Base-by-base conservation (phyloP, 176 grass and related monocot genomes). In the Puccinellia tenuiflora region DNA sequence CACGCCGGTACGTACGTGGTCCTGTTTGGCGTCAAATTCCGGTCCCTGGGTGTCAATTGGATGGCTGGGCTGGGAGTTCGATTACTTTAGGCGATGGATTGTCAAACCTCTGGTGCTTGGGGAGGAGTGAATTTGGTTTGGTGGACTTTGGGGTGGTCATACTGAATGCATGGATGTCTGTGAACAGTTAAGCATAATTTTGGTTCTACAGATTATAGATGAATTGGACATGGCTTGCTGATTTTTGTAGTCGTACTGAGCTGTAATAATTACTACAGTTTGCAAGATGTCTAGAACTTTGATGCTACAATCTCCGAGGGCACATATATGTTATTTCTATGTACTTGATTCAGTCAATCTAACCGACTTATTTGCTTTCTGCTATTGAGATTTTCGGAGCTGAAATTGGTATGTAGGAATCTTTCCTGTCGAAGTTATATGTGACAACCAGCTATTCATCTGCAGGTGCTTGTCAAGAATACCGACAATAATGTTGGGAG, bases 391-490 rank as follows among this genome's bases (percentile, higher is more conserved):
- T 18, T 50, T 51, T 78, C 7, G 33, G 11, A 20, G 29, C 33
- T 24, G 40, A 84, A 31, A 26, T 52, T 71, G 9, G 1, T 14
- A 50, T 28, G 16, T 33, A 39, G 1, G 51, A 73, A 59, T 70
- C 9, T 52, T 12, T 83, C 73, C 0, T 73, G 31, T 81, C 67
- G 52, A 60, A 59, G 14, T 42, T 28, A 5, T 46, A 26, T 46
- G 22, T 68, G 68, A 64, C 79, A 28, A 64, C 18, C 17, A 68
- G 2, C 35, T 83, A 65, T 38, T 66, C 6, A 81, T 88, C 12
- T 83, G 38, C 85, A 99, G 96, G 93, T 99, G 81, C 85, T 96
- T 69, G 56, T 99, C 7, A 99, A 96, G 75, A 99, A 99, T 75
- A 68, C 89, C n/a, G 89, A 95, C 34, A 96, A 86, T 67, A 92